Evolutionary conservation across 805 yeast species (phyloP).

Genomic region (Saccharomycopsis sp.): DNA sequence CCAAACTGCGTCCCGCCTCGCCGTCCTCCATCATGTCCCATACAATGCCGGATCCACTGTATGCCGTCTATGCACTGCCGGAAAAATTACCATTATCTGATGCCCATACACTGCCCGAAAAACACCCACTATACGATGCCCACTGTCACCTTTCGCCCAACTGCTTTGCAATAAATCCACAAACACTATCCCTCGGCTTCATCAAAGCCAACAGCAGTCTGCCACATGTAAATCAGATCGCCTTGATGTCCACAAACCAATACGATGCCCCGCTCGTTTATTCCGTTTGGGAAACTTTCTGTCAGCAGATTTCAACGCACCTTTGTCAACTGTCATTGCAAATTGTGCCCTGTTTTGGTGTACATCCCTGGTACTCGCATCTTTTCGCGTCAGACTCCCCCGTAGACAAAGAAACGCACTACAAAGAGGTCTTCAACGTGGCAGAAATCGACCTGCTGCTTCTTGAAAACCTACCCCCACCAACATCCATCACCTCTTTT

Average conservation of each 20-base stretch:
- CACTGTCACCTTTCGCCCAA: slow-evolving; percentile 34
- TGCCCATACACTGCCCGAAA: background rate
- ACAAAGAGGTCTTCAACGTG: slow-evolving; percentile 41
- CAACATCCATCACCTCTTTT: slow-evolving; percentile 28
- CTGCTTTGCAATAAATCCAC: slow-evolving; percentile 13
- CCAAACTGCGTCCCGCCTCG: no score
- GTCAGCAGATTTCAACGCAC: slow-evolving; percentile 20
- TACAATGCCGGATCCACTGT: no score
- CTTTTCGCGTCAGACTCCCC: slow-evolving; percentile 32
- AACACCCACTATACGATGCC: slow-evolving; percentile 28
- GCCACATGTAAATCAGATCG: slow-evolving; percentile 12
- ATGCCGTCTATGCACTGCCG: no score
- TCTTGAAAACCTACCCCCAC: slow-evolving; percentile 51
- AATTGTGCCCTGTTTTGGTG: slow-evolving; percentile 50
- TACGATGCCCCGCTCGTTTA: slow-evolving; percentile 26
- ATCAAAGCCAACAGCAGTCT: background rate
- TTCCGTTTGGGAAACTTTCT: slow-evolving; percentile 7
- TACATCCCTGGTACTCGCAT: slow-evolving; percentile 93
- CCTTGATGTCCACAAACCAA: slow-evolving; percentile 44
- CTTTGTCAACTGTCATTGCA: slow-evolving; percentile 5
- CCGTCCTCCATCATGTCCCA: no score
- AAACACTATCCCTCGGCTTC: slow-evolving; percentile 11
- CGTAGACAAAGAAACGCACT: slow-evolving; percentile 45
- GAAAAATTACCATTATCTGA: background rate
- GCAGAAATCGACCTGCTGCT: slow-evolving; percentile 30